phyloP scores from a whole-genome alignment of 768 basidiomycete genomes.

The Lactifluus pinguis region DNA sequence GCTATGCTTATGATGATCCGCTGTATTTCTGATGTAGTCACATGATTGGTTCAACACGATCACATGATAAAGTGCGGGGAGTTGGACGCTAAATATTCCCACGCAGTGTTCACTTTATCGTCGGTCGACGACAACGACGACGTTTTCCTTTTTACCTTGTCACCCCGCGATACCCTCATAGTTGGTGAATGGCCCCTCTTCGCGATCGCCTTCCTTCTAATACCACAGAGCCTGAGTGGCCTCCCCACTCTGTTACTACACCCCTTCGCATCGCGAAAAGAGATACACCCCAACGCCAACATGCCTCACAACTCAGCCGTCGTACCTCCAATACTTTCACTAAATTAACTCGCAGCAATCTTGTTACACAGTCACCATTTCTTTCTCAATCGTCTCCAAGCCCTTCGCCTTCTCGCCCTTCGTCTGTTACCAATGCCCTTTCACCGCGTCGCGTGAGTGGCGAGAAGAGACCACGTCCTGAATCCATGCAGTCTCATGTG shows the following conservation, averaged over 20 bases:
- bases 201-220: constrained; percentile 54
- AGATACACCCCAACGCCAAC: constrained; percentile 33
- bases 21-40: constrained; percentile 7
- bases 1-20: too few relatives aligned
- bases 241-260: constrained; percentile 52
- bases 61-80: constrained; percentile 18
- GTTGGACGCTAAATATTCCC: constrained; percentile 5
- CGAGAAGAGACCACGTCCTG: constrained; percentile 68
- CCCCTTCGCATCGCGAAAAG: constrained; percentile 72
- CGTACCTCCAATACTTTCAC: constrained; percentile 72
- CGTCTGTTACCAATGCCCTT: constrained; percentile 28
- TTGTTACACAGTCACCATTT: constrained; percentile 84
- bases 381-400: constrained; percentile 55
- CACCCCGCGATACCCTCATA: not conserved
- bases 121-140: not conserved
- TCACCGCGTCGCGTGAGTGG: constrained; percentile 53
- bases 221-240: constrained; percentile 52
- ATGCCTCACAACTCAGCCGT: constrained; percentile 49
- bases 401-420: constrained; percentile 24
- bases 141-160: not conserved
- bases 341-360: constrained; percentile 66
- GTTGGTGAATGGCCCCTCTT: constrained; percentile 35
- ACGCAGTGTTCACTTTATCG: constrained; percentile 15
- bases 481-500: constrained; percentile 60
- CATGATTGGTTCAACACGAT: constrained; percentile 13